These are phyloP conservation scores for Akanthomyces lecanii DNA, from an alignment of 2,329 filamentous ascomycete species.

Conservation along the genomic window DNA sequence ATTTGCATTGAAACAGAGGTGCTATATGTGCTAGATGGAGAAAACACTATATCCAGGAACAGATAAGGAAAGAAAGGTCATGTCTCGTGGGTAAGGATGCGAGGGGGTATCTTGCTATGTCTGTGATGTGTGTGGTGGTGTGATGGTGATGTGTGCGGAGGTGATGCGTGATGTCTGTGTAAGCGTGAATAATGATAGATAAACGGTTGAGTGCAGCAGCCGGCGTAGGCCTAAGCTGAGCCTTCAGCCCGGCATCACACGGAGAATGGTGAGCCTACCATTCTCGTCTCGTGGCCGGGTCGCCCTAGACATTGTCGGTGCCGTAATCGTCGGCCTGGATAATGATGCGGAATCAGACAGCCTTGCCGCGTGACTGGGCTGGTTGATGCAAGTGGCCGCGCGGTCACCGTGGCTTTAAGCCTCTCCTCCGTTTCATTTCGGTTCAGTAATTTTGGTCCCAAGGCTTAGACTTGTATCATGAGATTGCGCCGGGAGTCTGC, in stretches of 20 bases:
- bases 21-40: not conserved
- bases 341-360: not conserved
- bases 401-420: no score
- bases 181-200: not conserved
- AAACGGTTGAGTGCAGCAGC: not conserved
- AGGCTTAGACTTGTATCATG: conserved; percentile 50
- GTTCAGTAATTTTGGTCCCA: not conserved
- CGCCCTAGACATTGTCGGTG: not conserved
- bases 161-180: not conserved
- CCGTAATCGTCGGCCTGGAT: no score
- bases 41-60: not conserved
- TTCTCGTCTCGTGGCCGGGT: not conserved
- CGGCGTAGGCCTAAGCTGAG: not conserved
- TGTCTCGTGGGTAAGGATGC: conserved; percentile 11
- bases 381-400: not conserved
- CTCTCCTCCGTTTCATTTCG: no score
- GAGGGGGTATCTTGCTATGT: conserved; percentile 9
- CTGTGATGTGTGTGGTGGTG: conserved; percentile 1
- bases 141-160: not conserved
- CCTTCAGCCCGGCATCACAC: not conserved
- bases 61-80: conserved; percentile 20
- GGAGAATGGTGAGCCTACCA: not conserved
- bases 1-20: conserved; percentile 13
- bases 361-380: not conserved
- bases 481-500: conserved; percentile 62